phyloP scores from a whole-genome alignment of 441 rosid species.

The Gossypium schwendimanii region DNA sequence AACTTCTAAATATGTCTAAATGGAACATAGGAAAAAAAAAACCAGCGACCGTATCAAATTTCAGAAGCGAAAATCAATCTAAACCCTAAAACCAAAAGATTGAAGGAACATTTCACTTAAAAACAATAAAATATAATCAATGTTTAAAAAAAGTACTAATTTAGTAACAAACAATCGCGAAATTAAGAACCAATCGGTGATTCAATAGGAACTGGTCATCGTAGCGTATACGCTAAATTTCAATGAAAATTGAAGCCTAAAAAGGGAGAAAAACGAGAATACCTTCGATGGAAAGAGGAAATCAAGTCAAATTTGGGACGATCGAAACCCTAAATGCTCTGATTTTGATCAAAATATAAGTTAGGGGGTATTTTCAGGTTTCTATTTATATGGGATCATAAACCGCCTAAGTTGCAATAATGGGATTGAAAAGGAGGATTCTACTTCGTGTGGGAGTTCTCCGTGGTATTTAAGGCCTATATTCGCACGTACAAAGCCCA shows the following conservation, averaged over 20 bases:
- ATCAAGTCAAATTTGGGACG: not conserved
- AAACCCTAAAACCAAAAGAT: not conserved
- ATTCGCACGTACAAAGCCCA: not conserved
- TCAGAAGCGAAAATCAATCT: constrained; percentile 6
- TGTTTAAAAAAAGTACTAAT: not conserved
- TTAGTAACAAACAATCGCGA: not conserved
- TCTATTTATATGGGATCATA: too few relatives aligned
- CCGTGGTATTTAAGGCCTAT: not conserved
- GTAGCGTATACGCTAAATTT: not conserved
- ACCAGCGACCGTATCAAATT: not conserved
- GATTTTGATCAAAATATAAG: not conserved
- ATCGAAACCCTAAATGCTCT: not conserved
- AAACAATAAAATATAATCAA: not conserved
- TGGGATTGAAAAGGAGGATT: not conserved
- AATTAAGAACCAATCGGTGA: not conserved
- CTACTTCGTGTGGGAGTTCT: not conserved
- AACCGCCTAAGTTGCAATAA: too few relatives aligned
- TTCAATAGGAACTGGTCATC: not conserved
- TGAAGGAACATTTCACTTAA: not conserved
- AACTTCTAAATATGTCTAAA: not conserved
- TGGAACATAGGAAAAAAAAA: not conserved
- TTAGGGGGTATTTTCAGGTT: not conserved
- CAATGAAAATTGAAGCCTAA: not conserved
- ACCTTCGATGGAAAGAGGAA: constrained; percentile 4
- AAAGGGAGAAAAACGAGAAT: not conserved